Evolutionary conservation across 176 grass and related monocot species (phyloP).

Genomic region (Leersia perrieri): DNA sequence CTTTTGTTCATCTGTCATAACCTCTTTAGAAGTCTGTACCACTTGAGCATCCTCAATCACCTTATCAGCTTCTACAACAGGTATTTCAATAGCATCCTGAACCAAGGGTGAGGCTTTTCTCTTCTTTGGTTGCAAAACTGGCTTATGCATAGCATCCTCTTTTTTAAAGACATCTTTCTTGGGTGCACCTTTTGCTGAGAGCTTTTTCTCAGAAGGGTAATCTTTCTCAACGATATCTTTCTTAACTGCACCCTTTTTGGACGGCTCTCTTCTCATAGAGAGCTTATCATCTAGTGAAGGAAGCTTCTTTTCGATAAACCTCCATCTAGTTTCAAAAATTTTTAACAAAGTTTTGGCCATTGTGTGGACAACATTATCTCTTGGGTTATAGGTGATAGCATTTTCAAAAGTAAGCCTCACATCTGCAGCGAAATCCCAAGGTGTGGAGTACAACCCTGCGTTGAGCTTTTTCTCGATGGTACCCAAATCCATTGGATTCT

Average conservation of each 20-base stretch:
- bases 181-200: slow-evolving; percentile 39
- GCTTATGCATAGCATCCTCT: slow-evolving; percentile 45
- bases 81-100: slow-evolving; percentile 38
- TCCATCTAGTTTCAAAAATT: slow-evolving; percentile 94
- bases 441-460: slow-evolving; percentile 57
- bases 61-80: slow-evolving; percentile 17
- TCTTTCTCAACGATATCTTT: slow-evolving; percentile 42
- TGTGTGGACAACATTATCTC: slow-evolving; percentile 62
- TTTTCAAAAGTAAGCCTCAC: slow-evolving; percentile 88
- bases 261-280: slow-evolving; percentile 22
- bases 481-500: slow-evolving; percentile 95
- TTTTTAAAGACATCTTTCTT: slow-evolving; percentile 57
- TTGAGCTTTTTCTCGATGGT: slow-evolving; percentile 71
- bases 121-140: slow-evolving; percentile 65
- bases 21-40: slow-evolving; percentile 32
- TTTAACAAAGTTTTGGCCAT: slow-evolving; percentile 78
- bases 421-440: slow-evolving; percentile 72
- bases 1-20: slow-evolving; percentile 70
- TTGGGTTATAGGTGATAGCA: slow-evolving; percentile 83
- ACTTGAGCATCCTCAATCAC: slow-evolving; percentile 30
- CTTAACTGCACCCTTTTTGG: slow-evolving; percentile 37
- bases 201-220: slow-evolving; percentile 32
- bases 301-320: slow-evolving; percentile 77
- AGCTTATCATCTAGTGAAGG: slow-evolving; percentile 30
- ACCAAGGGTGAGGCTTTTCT: slow-evolving; percentile 61